A percentile compares a stretch with the other conserved stretches of the same genome.
These are phyloP conservation scores for Sugiyamaella paludigena DNA, from an alignment of 1,139 yeast species.

Conservation along the genomic window DNA sequence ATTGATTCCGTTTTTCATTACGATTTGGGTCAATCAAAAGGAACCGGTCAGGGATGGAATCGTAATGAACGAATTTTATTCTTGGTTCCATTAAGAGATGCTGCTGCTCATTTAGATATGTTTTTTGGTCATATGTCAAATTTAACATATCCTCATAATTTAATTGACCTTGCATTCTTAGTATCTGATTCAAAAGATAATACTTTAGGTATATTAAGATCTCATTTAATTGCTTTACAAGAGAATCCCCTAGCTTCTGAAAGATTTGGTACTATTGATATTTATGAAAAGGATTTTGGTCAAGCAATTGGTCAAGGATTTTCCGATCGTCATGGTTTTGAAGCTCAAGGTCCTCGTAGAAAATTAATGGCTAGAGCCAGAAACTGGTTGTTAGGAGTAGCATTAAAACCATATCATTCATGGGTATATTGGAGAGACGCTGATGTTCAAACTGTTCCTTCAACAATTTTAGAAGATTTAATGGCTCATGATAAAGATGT, in stretches of 20 bases:
- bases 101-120: conserved; percentile 65
- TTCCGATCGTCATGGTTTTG: conserved; percentile 72
- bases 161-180: conserved; percentile 62
- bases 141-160: conserved; percentile 63
- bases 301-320: conserved; percentile 79
- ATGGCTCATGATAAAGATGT: conserved; percentile 67
- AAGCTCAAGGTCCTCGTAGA: conserved; percentile 71
- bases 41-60: conserved; percentile 57
- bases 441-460: conserved; percentile 64
- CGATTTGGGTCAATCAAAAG: conserved; percentile 52
- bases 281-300: conserved; percentile 62
- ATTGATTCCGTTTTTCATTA: conserved; percentile 51
- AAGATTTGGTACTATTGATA: conserved; percentile 53
- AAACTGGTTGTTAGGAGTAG: conserved; percentile 64
- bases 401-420: conserved; percentile 64
- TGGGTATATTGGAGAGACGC: conserved; percentile 84
- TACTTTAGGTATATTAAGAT: conserved; percentile 51
- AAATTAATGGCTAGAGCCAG: conserved; percentile 73
- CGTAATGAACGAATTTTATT: conserved; percentile 56
- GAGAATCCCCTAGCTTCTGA: conserved; percentile 54
- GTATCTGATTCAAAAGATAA: conserved; percentile 69
- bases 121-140: conserved; percentile 59
- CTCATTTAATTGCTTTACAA: conserved; percentile 49
- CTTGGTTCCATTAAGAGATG: conserved; percentile 69
- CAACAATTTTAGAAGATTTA: conserved; percentile 59